A percentile compares a stretch with the other conserved stretches of the same genome.
These are phyloP conservation scores for Prunus padus DNA, from an alignment of 306 rosid species.

Conservation along the genomic window DNA sequence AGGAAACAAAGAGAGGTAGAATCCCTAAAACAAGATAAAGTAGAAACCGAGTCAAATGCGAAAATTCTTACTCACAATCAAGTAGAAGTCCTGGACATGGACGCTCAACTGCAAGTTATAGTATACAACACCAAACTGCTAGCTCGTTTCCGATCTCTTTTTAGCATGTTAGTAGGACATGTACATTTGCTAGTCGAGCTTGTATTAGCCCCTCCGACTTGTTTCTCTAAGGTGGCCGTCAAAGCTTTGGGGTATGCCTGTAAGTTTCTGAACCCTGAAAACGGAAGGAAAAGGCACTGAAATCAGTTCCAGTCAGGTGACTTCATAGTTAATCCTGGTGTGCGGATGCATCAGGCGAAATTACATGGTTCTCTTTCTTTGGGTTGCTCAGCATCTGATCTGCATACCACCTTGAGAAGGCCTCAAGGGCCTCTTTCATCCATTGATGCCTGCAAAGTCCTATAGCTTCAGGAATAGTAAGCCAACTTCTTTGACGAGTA, in stretches of 20 bases:
- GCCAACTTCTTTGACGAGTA: conserved; percentile 45
- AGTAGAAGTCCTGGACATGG: too few species aligned
- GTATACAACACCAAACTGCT: background rate
- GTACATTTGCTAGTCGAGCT: background rate
- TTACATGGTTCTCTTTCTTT: conserved; percentile 15
- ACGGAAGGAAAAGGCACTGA: background rate
- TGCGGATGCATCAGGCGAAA: conserved; percentile 9
- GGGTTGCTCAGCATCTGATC: conserved; percentile 8
- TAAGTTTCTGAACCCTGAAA: background rate
- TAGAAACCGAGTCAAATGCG: background rate
- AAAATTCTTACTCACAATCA: too few species aligned
- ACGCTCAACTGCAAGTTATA: background rate
- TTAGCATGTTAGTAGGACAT: background rate
- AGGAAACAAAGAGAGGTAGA: too few species aligned
- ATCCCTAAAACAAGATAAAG: too few species aligned
- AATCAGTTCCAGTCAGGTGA: background rate
- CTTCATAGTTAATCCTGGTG: conserved; percentile 10
- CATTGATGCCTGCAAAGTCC: conserved; percentile 36
- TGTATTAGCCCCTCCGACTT: background rate
- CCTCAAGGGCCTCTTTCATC: conserved; percentile 39
- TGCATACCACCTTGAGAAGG: conserved; percentile 36
- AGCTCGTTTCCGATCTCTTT: background rate
- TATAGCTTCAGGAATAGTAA: conserved; percentile 31
- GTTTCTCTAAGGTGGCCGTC: background rate
- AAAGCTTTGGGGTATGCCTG: background rate